phyloP scores from a whole-genome alignment of 202 grass and related monocot species.

The Schoenoplectus triqueter region DNA sequence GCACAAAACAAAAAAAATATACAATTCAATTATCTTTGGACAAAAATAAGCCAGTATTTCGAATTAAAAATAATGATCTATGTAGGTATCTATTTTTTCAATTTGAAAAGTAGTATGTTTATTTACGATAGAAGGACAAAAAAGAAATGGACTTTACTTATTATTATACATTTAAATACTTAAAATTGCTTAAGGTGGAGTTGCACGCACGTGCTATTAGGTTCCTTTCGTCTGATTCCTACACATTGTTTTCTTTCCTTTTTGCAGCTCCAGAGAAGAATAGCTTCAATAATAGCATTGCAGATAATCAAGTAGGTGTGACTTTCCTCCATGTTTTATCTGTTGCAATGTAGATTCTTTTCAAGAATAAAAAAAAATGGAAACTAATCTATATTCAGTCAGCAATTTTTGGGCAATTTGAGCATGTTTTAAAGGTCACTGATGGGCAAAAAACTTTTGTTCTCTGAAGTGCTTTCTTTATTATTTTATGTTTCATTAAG shows the following conservation, averaged over 20 bases:
- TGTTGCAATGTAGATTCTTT: conserved; percentile 16
- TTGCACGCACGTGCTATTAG: background rate
- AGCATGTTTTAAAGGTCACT: conserved; percentile 16
- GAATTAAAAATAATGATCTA: background rate
- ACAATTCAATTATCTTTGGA: background rate
- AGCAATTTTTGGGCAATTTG: background rate
- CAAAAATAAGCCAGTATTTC: background rate
- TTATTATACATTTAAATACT: background rate
- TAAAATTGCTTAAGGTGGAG: background rate
- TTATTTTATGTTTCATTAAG: background rate
- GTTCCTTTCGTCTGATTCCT: conserved; percentile 13
- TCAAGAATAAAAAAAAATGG: conserved; percentile 20
- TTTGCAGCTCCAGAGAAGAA: conserved; percentile 79
- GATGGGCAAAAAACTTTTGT: background rate
- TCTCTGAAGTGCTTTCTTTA: background rate
- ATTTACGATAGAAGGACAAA: background rate
- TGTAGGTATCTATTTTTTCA: background rate
- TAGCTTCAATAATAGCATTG: conserved; percentile 95
- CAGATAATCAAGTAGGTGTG: conserved; percentile 99
- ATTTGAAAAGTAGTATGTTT: background rate
- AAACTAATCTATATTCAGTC: conserved; percentile 25
- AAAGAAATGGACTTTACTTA: background rate
- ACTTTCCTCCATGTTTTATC: conserved; percentile 58
- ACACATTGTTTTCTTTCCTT: conserved; percentile 19
- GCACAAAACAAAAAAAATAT: background rate